Percentiles rank a stretch among this genome's conserved stretches.
phyloP scores from a whole-genome alignment of 2,329 filamentous ascomycete species.

The Aspergillus sp. region DNA sequence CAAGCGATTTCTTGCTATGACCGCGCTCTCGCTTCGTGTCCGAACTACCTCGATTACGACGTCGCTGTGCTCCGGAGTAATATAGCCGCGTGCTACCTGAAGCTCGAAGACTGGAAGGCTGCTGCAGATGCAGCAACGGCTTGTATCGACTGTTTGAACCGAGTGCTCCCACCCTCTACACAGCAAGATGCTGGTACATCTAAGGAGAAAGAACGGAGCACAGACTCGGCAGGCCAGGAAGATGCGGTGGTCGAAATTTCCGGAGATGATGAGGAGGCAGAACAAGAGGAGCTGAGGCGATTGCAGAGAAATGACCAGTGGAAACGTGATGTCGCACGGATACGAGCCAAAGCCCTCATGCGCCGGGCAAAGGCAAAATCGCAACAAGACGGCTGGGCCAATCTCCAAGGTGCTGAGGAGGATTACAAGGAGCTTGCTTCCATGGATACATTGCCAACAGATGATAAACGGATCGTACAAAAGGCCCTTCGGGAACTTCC shows the following conservation, averaged over 20 bases:
- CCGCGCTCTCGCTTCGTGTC: slow-evolving; percentile 67
- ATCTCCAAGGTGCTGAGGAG: slow-evolving; percentile 65
- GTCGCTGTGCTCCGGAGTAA: slow-evolving; percentile 81
- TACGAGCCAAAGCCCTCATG: slow-evolving; percentile 75
- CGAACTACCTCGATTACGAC: slow-evolving; percentile 79
- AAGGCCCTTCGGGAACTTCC: slow-evolving; percentile 60
- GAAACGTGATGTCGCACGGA: slow-evolving; percentile 60
- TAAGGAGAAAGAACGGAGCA: slow-evolving; percentile 7
- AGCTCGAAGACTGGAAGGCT: slow-evolving; percentile 76
- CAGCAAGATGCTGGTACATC: slow-evolving; percentile 6
- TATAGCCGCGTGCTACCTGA: slow-evolving; percentile 79
- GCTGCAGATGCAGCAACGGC: slow-evolving; percentile 65
- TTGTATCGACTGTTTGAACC: slow-evolving; percentile 64
- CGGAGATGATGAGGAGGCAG: slow-evolving; percentile 31
- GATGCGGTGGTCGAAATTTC: slow-evolving; percentile 43
- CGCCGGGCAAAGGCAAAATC: slow-evolving; percentile 65
- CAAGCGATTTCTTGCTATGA: slow-evolving; percentile 77
- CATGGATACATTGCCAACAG: slow-evolving; percentile 50
- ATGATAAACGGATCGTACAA: slow-evolving; percentile 61
- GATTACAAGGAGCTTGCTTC: slow-evolving; percentile 68
- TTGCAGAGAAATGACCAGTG: slow-evolving; percentile 40
- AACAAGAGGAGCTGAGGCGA: slow-evolving; percentile 36
- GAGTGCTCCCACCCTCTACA: slow-evolving; percentile 43
- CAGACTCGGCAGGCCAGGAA: slow-evolving; percentile 9
- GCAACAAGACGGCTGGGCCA: slow-evolving; percentile 68